These are phyloP conservation scores for Triticum urartu DNA, from an alignment of 176 grass and related monocot species.

Conservation along the genomic window DNA sequence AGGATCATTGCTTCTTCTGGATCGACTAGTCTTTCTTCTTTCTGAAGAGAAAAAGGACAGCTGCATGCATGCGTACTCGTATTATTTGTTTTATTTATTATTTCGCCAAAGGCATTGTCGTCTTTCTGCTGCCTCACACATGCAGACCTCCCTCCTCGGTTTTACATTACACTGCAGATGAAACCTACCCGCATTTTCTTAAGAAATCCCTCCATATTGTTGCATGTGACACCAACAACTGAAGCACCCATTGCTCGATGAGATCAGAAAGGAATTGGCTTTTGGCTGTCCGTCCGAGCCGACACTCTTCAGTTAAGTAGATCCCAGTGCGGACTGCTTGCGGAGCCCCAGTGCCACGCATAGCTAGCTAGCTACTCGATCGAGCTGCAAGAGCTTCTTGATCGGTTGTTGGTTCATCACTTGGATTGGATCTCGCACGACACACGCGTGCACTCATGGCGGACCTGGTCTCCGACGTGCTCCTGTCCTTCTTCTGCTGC, in stretches of 20 bases:
- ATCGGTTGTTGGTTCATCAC: not conserved
- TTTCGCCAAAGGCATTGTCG: not conserved
- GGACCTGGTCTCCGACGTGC: slow-evolving; percentile 48
- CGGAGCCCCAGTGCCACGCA: not conserved
- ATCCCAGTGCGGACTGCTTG: not conserved
- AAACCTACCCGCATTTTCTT: not conserved
- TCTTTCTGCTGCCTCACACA: not conserved
- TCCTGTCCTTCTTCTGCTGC: slow-evolving; percentile 56
- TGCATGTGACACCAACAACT: slow-evolving; percentile 10
- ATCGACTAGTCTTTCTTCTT: not conserved
- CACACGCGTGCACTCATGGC: slow-evolving; percentile 27
- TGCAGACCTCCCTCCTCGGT: not conserved
- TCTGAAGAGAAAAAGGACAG: not conserved
- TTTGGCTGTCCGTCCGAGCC: not conserved
- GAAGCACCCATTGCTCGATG: not conserved
- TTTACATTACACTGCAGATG: not conserved
- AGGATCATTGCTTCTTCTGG: not conserved
- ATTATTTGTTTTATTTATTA: not conserved
- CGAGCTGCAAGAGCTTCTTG: not conserved
- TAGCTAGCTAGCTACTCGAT: not conserved
- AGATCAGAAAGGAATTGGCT: not conserved
- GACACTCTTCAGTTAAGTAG: not conserved
- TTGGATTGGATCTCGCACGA: not conserved
- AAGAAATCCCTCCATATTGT: not conserved
- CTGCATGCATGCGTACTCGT: not conserved